Evolutionary conservation across 2,329 filamentous ascomycete genomes (phyloP).

Genomic region (Colletotrichum eleusines): DNA sequence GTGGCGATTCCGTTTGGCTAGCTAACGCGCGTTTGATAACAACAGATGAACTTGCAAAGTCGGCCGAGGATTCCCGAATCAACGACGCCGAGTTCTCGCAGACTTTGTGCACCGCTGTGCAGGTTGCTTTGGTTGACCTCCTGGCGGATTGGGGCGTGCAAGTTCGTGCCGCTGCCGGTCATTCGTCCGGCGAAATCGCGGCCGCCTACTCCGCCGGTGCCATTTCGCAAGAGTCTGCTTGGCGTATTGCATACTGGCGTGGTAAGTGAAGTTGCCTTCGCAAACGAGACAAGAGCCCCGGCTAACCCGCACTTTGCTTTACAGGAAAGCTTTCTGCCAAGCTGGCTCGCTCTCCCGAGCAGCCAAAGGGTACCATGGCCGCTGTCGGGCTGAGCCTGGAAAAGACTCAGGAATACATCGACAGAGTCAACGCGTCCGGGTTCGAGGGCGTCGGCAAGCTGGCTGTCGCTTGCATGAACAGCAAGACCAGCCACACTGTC

Average conservation of each 20-base stretch:
- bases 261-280: conserved; percentile 44
- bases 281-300: background rate
- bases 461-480: conserved; percentile 60
- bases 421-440: conserved; percentile 3
- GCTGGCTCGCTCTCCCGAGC: conserved; percentile 37
- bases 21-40: conserved; percentile 49
- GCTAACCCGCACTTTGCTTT: too few relatives aligned
- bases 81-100: conserved; percentile 46
- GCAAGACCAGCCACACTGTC: conserved; percentile 62
- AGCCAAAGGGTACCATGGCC: conserved; percentile 58
- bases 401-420: conserved; percentile 47
- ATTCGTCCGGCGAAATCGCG: conserved; percentile 54
- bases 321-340: conserved; percentile 50
- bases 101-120: conserved; percentile 57
- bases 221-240: conserved; percentile 53
- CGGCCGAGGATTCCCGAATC: conserved; percentile 41
- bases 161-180: conserved; percentile 49
- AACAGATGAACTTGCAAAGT: conserved; percentile 33
- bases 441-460: conserved; percentile 33
- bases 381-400: conserved; percentile 60
- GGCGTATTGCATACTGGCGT: conserved; percentile 62
- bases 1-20: conserved; percentile 16
- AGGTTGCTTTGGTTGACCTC: conserved; percentile 55
- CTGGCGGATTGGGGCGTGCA: conserved; percentile 47
- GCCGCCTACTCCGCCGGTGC: conserved; percentile 56